These are phyloP conservation scores for Trichoderma sp. DNA, from an alignment of 2,329 filamentous ascomycete genomes.

Conservation along the genomic window DNA sequence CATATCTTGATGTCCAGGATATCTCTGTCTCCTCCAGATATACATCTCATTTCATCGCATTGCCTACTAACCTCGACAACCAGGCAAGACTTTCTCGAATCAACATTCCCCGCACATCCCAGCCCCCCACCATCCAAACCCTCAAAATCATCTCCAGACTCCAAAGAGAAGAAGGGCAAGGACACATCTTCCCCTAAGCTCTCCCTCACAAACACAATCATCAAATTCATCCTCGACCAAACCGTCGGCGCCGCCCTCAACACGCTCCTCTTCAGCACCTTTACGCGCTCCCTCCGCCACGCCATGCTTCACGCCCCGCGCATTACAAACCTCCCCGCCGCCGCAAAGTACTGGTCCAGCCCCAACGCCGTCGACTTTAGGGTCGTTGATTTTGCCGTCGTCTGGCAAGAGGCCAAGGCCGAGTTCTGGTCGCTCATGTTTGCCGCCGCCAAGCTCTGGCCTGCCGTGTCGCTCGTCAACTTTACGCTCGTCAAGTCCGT, in stretches of 20 bases:
- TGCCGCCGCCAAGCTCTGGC: slow-evolving; percentile 72
- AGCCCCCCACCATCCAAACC: slow-evolving; percentile 38
- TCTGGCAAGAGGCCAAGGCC: slow-evolving; percentile 46
- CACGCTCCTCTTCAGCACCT: slow-evolving; percentile 63
- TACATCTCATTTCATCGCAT: slow-evolving; percentile 26
- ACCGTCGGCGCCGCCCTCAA: slow-evolving; percentile 66
- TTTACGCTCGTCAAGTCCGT: slow-evolving; percentile 71
- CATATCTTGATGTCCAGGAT: neutral
- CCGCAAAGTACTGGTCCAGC: slow-evolving; percentile 40
- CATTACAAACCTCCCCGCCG: slow-evolving; percentile 40
- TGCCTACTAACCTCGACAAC: neutral
- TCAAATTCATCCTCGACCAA: slow-evolving; percentile 71
- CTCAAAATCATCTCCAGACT: neutral
- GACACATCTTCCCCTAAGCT: slow-evolving; percentile 35
- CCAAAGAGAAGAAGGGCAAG: neutral
- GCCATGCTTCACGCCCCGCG: slow-evolving; percentile 49
- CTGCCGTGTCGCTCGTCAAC: slow-evolving; percentile 67
- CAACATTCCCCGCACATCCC: slow-evolving; percentile 68
- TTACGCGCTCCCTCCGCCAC: slow-evolving; percentile 57
- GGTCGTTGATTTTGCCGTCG: slow-evolving; percentile 47
- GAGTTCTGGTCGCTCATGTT: slow-evolving; percentile 66
- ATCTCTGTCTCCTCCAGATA: neutral
- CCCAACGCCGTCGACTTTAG: slow-evolving; percentile 47
- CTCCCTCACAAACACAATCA: slow-evolving; percentile 63
- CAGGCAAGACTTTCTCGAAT: slow-evolving; percentile 76